Percentiles rank a stretch among this genome's conserved stretches.
Evolutionary conservation across 2,329 filamentous ascomycete genomes (phyloP).

Genomic region (Microcyclospora tardicrescens): DNA sequence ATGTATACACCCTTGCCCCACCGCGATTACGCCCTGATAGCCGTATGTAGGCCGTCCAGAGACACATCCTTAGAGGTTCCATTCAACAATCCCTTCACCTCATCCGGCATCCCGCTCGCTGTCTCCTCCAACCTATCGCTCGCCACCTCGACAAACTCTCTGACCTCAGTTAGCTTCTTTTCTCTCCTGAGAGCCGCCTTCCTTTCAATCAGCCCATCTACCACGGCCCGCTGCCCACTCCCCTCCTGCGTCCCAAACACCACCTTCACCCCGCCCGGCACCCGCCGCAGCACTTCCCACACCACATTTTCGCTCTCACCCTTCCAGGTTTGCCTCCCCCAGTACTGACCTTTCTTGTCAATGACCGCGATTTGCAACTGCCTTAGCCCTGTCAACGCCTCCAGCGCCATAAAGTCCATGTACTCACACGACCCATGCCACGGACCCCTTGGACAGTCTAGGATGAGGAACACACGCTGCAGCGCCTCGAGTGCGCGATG

Average conservation of each 20-base stretch:
- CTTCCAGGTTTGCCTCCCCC: slow-evolving; percentile 1
- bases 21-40: too few relatives aligned
- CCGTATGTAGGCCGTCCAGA: too few relatives aligned
- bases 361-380: slow-evolving; percentile 4
- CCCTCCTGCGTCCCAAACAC: slow-evolving; percentile 6
- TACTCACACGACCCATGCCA: too few relatives aligned
- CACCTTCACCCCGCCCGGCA: slow-evolving; percentile 7
- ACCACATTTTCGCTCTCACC: slow-evolving; percentile 4
- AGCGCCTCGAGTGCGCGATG: slow-evolving; percentile 10
- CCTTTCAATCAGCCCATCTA: slow-evolving; percentile 2
- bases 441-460: slow-evolving; percentile 11
- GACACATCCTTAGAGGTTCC: too few relatives aligned
- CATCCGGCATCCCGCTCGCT: too few relatives aligned
- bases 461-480: slow-evolving; percentile 12
- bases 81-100: too few relatives aligned
- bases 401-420: neutral
- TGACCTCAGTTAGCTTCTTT: too few relatives aligned
- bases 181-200: too few relatives aligned
- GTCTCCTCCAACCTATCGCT: too few relatives aligned
- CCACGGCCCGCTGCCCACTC: slow-evolving; percentile 4
- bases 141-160: too few relatives aligned
- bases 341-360: slow-evolving; percentile 2
- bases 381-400: slow-evolving; percentile 5
- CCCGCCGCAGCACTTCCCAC: slow-evolving; percentile 9
- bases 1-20: too few relatives aligned